Conservation (phyloP, 768 basidiomycete species). For the Megacollybia marginata region DNA sequence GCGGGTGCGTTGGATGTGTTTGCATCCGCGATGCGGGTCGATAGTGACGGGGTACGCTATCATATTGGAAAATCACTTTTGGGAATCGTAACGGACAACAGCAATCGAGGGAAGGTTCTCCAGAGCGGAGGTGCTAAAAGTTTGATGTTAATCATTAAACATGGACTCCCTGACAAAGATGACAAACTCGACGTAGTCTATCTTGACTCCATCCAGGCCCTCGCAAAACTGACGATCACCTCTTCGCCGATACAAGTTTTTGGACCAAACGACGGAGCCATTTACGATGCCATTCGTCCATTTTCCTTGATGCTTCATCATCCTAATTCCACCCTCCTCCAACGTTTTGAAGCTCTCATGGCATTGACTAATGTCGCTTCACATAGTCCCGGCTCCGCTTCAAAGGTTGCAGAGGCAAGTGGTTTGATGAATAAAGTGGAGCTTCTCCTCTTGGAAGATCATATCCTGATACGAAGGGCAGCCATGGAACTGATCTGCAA, state of each 20-base stretch:
- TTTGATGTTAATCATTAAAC: conserved; percentile 48
- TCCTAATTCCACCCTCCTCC: conserved; percentile 61
- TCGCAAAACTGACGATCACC: conserved; percentile 91
- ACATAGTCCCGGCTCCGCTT: conserved; percentile 54
- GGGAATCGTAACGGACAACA: conserved; percentile 68
- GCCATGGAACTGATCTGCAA: conserved; percentile 92
- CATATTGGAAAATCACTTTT: conserved; percentile 57
- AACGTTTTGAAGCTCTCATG: conserved; percentile 92
- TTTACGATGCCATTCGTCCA: conserved; percentile 80
- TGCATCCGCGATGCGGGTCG: conserved; percentile 43
- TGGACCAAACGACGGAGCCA: conserved; percentile 71
- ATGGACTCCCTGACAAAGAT: conserved; percentile 22
- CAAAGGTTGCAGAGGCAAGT: conserved; percentile 55
- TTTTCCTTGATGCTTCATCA: conserved; percentile 68
- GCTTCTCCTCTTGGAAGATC: conserved; percentile 73
- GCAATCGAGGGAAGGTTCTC: conserved; percentile 68
- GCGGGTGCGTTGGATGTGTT: conserved; percentile 63
- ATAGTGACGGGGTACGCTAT: conserved; percentile 58
- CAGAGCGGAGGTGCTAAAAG: conserved; percentile 75
- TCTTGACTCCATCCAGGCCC: conserved; percentile 72
- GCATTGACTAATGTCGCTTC: conserved; percentile 93
- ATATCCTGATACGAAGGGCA: conserved; percentile 75
- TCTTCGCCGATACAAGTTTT: conserved; percentile 86
- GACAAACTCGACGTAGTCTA: conserved; percentile 32
- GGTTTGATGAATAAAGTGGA: conserved; percentile 63